A percentile compares a stretch with the other conserved stretches of the same genome.
phyloP scores from a whole-genome alignment of 176 grass and related monocot genomes.

The Chloris gayana region DNA sequence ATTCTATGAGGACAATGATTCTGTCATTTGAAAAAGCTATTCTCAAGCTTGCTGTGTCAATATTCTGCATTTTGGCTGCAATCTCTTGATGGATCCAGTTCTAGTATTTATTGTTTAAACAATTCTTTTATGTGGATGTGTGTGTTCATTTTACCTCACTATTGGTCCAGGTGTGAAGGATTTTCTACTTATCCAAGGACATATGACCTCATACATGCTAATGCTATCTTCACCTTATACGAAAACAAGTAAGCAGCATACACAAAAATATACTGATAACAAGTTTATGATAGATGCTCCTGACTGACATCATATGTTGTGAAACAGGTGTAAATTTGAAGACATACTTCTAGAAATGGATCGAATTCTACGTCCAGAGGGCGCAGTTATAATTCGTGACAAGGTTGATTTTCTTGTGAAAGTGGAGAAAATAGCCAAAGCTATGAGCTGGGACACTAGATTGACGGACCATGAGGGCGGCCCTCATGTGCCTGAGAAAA shows the following conservation, averaged over 20 bases:
- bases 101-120: not conserved
- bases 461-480: slow-evolving; percentile 70
- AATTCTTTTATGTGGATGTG: not conserved
- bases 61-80: not conserved
- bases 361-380: slow-evolving; percentile 81
- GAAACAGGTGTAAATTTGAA: slow-evolving; percentile 76
- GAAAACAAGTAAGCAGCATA: slow-evolving; percentile 59
- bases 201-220: slow-evolving; percentile 90
- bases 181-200: slow-evolving; percentile 98
- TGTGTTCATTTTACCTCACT: slow-evolving; percentile 25
- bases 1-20: slow-evolving; percentile 3
- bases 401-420: slow-evolving; percentile 61
- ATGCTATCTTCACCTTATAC: slow-evolving; percentile 71
- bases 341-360: slow-evolving; percentile 95
- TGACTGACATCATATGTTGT: slow-evolving; percentile 19
- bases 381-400: slow-evolving; percentile 76
- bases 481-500: slow-evolving; percentile 75
- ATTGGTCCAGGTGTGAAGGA: slow-evolving; percentile 80
- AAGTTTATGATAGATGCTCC: slow-evolving; percentile 20
- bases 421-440: slow-evolving; percentile 64
- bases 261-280: not conserved
- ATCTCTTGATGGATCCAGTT: not conserved
- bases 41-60: not conserved
- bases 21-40: not conserved
- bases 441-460: slow-evolving; percentile 71